phyloP scores from a whole-genome alignment of 768 basidiomycete species.

The Tricholoma saponaceum region DNA sequence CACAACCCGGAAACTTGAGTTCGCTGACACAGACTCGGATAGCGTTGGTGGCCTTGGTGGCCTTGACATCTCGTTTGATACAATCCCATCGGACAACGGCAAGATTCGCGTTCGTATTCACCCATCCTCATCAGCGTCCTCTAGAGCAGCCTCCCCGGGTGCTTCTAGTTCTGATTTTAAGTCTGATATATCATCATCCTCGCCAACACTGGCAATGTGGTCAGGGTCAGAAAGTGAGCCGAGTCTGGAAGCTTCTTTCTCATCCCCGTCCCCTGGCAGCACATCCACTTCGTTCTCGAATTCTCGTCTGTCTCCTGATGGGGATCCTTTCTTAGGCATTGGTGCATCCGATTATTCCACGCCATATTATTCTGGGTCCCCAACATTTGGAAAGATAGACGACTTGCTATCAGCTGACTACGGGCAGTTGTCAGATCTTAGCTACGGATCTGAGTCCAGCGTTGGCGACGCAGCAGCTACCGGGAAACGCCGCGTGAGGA shows the following conservation, averaged over 20 bases:
- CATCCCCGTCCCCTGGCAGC: conserved; percentile 17
- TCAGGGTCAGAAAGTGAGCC: conserved; percentile 18
- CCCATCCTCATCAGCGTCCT: conserved; percentile 46
- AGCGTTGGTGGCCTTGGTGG: conserved; percentile 47
- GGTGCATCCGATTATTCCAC: conserved; percentile 38
- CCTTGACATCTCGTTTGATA: conserved; percentile 72
- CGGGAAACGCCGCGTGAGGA: conserved; percentile 55
- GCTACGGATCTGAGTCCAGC: conserved; percentile 34
- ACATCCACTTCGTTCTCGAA: conserved; percentile 34
- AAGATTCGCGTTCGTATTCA: conserved; percentile 75
- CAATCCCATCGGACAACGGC: conserved; percentile 58
- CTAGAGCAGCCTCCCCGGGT: conserved; percentile 33
- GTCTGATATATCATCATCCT: conserved; percentile 18
- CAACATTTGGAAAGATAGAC: conserved; percentile 30
- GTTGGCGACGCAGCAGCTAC: conserved; percentile 24
- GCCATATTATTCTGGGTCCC: conserved; percentile 30
- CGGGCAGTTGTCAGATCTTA: conserved; percentile 27
- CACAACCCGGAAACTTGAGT: conserved; percentile 48
- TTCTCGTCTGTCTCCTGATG: conserved; percentile 32
- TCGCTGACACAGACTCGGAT: conserved; percentile 40
- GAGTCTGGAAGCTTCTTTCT: conserved; percentile 22
- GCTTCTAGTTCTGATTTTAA: conserved; percentile 19
- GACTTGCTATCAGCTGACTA: conserved; percentile 26
- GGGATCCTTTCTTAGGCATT: conserved; percentile 59
- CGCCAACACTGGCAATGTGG: conserved; percentile 25